phyloP scores from a whole-genome alignment of 208 protist species.

The Trypanosoma avium region DNA sequence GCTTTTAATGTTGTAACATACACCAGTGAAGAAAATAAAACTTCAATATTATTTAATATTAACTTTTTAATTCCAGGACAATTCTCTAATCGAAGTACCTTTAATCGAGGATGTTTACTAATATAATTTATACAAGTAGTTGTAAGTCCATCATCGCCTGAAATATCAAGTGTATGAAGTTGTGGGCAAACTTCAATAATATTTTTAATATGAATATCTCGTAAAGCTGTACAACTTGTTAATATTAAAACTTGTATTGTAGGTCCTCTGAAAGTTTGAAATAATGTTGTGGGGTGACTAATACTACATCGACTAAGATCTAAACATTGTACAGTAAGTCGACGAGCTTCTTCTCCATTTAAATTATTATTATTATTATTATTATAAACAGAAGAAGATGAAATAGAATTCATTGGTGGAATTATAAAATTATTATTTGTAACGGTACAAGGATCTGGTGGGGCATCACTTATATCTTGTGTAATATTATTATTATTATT shows the following conservation, averaged over 20 bases:
- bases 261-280: slow-evolving; percentile 12
- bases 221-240: slow-evolving; percentile 15
- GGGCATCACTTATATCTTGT: no score
- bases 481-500: no score
- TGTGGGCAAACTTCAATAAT: slow-evolving; percentile 25
- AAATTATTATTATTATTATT: no score
- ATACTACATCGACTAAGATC: slow-evolving; percentile 37
- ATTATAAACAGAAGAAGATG: no score
- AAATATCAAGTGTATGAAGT: slow-evolving; percentile 38
- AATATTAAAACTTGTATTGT: slow-evolving; percentile 31
- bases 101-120: slow-evolving; percentile 16
- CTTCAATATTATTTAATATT: slow-evolving; percentile 26
- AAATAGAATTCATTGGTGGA: no score
- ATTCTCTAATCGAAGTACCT: slow-evolving; percentile 36
- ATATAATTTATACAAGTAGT: slow-evolving; percentile 27
- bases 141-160: slow-evolving; percentile 21
- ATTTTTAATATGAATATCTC: slow-evolving; percentile 23
- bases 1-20: slow-evolving; percentile 27
- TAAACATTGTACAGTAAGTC: slow-evolving; percentile 12
- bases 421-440: no score
- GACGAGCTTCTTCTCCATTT: background rate
- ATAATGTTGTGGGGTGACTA: slow-evolving; percentile 18
- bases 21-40: slow-evolving; percentile 34
- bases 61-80: slow-evolving; percentile 27
- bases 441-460: no score